Conservation (phyloP, 1,284 basidiomycete species). For the Pulchroboletus neoregius region DNA sequence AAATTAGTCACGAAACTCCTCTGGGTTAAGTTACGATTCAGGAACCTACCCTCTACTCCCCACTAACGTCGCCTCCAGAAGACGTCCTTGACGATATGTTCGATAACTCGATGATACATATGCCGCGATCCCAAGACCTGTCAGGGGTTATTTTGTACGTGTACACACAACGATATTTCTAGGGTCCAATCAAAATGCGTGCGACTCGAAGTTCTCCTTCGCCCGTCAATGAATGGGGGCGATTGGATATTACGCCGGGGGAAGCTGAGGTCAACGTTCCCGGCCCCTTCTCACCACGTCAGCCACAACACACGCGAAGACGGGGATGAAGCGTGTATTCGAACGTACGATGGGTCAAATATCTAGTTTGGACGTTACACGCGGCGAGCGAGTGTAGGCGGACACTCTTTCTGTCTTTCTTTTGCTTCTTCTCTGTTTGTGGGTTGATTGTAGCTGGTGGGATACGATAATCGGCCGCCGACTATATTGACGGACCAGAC, state of each 20-base stretch:
- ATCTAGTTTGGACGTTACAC: too few relatives aligned
- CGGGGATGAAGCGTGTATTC: constrained; percentile 15
- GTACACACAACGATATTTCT: constrained; percentile 1
- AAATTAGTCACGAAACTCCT: not conserved
- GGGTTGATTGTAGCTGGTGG: not conserved
- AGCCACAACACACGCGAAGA: too few relatives aligned
- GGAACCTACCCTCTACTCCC: constrained; percentile 3
- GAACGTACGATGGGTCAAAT: too few relatives aligned
- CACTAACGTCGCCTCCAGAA: not conserved
- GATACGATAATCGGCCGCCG: not conserved
- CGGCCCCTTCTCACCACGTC: not conserved
- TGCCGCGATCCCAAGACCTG: too few relatives aligned
- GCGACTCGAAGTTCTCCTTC: not conserved
- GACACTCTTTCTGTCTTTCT: not conserved
- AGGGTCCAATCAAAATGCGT: not conserved
- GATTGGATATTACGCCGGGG: not conserved
- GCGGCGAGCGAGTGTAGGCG: too few relatives aligned
- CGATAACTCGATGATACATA: constrained; percentile 5
- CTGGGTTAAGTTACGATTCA: constrained; percentile 1
- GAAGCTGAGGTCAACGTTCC: too few relatives aligned
- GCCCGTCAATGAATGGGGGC: not conserved
- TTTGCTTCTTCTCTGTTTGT: too few relatives aligned
- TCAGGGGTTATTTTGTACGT: constrained; percentile 13
- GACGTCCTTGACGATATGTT: not conserved
- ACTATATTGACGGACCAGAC: constrained; percentile 6